A percentile compares a stretch with the other conserved stretches of the same genome.
Conservation (phyloP, 345 rosid species). For the Lepidium aucheri region DNA sequence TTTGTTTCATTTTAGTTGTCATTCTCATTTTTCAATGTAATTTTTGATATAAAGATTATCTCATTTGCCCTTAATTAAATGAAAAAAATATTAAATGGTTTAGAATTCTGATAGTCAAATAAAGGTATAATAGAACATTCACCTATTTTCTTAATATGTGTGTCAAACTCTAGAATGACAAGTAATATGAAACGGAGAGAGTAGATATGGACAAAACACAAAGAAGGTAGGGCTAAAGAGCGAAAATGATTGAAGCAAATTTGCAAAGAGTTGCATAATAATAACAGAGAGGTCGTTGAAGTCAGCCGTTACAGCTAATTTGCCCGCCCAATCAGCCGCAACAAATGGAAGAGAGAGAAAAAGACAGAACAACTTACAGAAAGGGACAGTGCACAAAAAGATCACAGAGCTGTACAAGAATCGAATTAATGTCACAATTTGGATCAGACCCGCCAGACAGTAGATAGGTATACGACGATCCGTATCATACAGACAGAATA, state of each 20-base stretch:
- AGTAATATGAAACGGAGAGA: too few species aligned
- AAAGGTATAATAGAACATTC: too few species aligned
- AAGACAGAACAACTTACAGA: slow-evolving; percentile 1
- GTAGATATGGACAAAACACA: neutral
- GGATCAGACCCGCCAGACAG: slow-evolving; percentile 1
- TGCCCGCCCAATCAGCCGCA: slow-evolving; percentile 19
- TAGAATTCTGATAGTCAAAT: too few species aligned
- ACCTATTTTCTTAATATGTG: too few species aligned
- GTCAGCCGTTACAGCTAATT: slow-evolving; percentile 23
- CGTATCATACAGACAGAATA: slow-evolving; percentile 1
- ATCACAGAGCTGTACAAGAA: slow-evolving; percentile 13
- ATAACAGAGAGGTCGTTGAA: neutral
- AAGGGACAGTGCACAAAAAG: slow-evolving; percentile 16
- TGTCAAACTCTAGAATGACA: too few species aligned
- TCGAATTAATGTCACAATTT: slow-evolving; percentile 4
- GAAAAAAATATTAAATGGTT: too few species aligned
- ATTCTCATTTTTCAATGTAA: too few species aligned
- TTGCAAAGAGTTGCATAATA: neutral
- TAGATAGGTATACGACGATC: slow-evolving; percentile 8
- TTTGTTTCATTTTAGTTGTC: too few species aligned
- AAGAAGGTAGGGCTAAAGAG: neutral
- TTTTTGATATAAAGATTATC: too few species aligned
- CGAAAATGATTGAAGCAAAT: slow-evolving; percentile 8
- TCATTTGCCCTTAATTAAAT: too few species aligned
- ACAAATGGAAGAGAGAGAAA: slow-evolving; percentile 19